Base-by-base conservation (phyloP, 164 flowering plant species). In the Chloranthus sessilifolius region DNA sequence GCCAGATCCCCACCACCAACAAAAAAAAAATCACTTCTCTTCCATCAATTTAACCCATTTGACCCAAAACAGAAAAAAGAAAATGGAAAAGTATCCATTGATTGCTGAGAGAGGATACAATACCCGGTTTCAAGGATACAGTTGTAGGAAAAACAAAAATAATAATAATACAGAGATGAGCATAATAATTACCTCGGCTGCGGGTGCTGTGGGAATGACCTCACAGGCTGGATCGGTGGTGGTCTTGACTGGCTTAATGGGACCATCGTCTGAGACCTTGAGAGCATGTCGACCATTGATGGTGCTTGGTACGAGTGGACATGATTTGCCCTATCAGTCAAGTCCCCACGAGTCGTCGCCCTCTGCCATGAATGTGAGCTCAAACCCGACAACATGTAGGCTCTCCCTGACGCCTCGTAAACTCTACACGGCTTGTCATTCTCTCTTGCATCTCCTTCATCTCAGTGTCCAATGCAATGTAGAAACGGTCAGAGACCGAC, bases 361-460 rank as follows among this genome's bases (percentile, higher is more conserved):
- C 95, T 64, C 50, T 85, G 95, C 77, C 77, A 74, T 25, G 82
- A 75, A 50, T 82, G 89, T 5, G 95, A 80, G 65, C 95, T 82
- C 40, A 78, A 55, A 3, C 84, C 88, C 1, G 95, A 82, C 2
- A 82, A 70, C 8, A 80, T 69, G 40, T 82, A 85, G 4, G 87
- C 95, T 47, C 87, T 62, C 7, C 95, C 95, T 0, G 85, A 72
- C 16, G 71, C 65, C 62, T 85, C 85, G 14, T 85, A 82, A 1
- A 68, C 47, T n/a, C 68, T 35, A 67, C 71, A 59, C 80, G 65
- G 55, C 78, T 82, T 5, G 71, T 71, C 87, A 82, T 73, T 47
- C 87, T 67, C 63, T 77, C 84, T 52, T 78, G 81, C 78, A 85
- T 78, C 57, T 80, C 95, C 64, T 64, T 80, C 29, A 85, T 75